Evolutionary conservation across 2,329 filamentous ascomycete species (phyloP), one percentile per base, ranked within the genome.

Genomic region (Neurospora sp.): DNA sequence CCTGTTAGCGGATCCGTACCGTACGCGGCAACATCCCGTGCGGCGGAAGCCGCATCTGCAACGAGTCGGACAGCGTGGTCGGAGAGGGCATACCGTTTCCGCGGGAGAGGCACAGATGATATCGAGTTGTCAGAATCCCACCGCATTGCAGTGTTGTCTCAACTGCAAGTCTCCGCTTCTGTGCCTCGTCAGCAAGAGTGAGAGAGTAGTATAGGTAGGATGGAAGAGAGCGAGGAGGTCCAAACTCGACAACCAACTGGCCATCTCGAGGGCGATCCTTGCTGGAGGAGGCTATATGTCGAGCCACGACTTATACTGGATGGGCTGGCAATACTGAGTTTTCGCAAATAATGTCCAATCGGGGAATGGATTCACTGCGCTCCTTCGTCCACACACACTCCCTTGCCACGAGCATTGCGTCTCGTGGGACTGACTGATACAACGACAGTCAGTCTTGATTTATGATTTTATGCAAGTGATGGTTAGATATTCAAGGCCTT

Each of bases 211-310:
- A 40, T 28, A 58, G 46, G 46, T 33, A 33, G 19, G 46, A 33
- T 58, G 46, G 13, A 33, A 1, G 52, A 33, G 23, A 33, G 15
- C 2, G 43, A 23, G 43, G 43, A 19, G 67, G 46, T 38, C 38
- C 66, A 33, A 28, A 46, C n/a, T 42, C 40, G 38, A 39, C 28
- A 38, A 38, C 58, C 58, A 68, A 42, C 67, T 28, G 67, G 68
- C 68, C 70, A 67, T 68, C 70, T 70, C 38, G 13, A 67, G 17
- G 67, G 69, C 40, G 67, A 74, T 72, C 73, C 73, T 68, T 74
- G 73, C 66, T 66, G 19, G 19, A 39, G 38, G 46, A 73, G 52
- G 71, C 70, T 74, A 74, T 74, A 74, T 42, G 66, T 70, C 66
- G 69, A 42, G 68, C 67, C 36, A 39, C 38, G 46, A 70, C 40